Base-by-base conservation (phyloP, 78 protist species). In the Mantamonas sphyraenae region DNA sequence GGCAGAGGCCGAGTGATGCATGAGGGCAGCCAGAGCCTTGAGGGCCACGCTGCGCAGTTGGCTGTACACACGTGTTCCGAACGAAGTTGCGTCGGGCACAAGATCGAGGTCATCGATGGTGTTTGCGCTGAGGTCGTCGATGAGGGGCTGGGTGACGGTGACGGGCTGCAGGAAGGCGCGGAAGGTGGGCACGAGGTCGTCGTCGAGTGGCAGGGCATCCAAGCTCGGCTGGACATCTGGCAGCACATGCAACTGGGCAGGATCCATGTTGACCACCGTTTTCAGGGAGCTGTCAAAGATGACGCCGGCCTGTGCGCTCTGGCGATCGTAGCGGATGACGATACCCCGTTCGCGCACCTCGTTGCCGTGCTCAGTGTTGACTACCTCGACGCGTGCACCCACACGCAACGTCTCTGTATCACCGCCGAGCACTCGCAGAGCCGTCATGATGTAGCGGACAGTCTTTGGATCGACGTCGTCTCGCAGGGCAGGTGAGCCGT, bases 401-500 rank as follows among this genome's bases (percentile, higher is more conserved):
- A 26, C 12, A 30, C 62, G 39, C 35, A 31, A 26, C 62, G 62
- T 16, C 9, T 16, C 24, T 10, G 24, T 57, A 20, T 57, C 62
- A 57, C 62, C 62, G 62, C 62, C 62, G 30, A 57, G 24, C 17
- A 57, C 62, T 8, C 8, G 22, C 35, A 57, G 62, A 9, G 62
- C 62, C 39, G 62, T 31, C 35, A 57, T 26, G 35, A 12, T 20
- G 62, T 26, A 57, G 35, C 12, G 16, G 62, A 17, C 10, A 9
- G 62, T 57, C 24, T 26, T 16, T 14, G 62, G 62, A 57, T 26
- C 24, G 62, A n/a, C 39, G 12, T 57, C 62, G 22, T 31, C 24
- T 26, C 12, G 17, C 12, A 8, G n/a, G n/a, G n/a, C n/a, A n/a
- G n/a, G n/a, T n/a, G n/a, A n/a, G n/a, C n/a, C n/a, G n/a, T n/a